phyloP scores from a whole-genome alignment of 2,329 filamentous ascomycete species.

The Allantophomopsis lycopodina region DNA sequence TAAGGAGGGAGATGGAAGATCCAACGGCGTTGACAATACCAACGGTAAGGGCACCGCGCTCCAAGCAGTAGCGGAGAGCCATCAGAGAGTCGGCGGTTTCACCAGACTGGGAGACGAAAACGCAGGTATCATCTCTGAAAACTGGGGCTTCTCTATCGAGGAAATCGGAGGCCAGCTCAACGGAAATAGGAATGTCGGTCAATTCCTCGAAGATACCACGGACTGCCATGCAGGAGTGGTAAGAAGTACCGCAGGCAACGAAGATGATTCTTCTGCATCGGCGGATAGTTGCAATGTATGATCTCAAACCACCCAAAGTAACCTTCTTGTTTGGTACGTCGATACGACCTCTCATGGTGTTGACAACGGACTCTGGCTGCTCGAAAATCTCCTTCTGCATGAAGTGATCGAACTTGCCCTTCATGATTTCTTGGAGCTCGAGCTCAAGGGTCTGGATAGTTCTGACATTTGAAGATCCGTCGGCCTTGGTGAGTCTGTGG shows the following conservation, averaged over 20 bases:
- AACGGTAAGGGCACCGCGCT: constrained; percentile 92
- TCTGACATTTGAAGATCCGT: constrained; percentile 92
- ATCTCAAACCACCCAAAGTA: constrained; percentile 86
- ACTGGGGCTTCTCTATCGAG: constrained; percentile 91
- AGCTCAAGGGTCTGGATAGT: constrained; percentile 98
- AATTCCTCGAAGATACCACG: constrained; percentile 96
- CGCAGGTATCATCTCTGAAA: constrained; percentile 98
- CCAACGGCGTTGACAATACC: constrained; percentile 98
- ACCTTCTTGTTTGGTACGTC: constrained; percentile 89
- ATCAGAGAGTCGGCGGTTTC: constrained; percentile 96
- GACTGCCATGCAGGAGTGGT: constrained; percentile 99
- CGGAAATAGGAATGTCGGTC: constrained; percentile 92
- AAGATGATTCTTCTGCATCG: constrained; percentile 97
- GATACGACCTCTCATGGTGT: constrained; percentile 98
- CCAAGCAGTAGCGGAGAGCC: constrained; percentile 94
- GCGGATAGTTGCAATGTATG: constrained; percentile 93
- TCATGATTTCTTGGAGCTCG: constrained; percentile 99
- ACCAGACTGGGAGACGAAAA: constrained; percentile 97
- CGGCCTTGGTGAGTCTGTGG: constrained; percentile 92
- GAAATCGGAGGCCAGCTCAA: constrained; percentile 96
- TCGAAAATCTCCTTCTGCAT: constrained; percentile 99
- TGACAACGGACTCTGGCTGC: constrained; percentile 97
- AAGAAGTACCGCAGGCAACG: constrained; percentile 96
- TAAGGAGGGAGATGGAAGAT: constrained; percentile 95
- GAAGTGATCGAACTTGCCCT: constrained; percentile 99